Evolutionary conservation across 192 early-diverging fungal genomes (phyloP), one percentile per base, ranked within the genome.

Genomic region (Gorgonomyces haynaldii): DNA sequence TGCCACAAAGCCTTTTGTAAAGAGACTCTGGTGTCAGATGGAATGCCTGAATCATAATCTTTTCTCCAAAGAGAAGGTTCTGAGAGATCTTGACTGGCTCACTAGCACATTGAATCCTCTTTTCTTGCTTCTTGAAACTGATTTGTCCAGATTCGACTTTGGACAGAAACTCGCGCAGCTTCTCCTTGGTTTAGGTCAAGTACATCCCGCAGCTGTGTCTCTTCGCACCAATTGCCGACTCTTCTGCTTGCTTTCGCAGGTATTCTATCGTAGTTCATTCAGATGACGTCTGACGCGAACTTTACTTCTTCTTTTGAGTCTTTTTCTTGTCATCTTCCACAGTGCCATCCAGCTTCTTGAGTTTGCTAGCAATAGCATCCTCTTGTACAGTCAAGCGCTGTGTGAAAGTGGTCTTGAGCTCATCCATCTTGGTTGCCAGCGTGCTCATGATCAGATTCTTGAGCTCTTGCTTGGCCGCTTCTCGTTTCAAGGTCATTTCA

Each of bases 381-480:
- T 74, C 72, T 50, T 74, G 66, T n/a, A 24, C 53, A 32, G 51
- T 31, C 24, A 74, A 22, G 23, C 58, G 60, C 13, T 42, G 35
- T 26, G 63, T 13, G 23, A 74, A 38, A 15, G 61, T 30, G 31
- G 54, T 52, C n/a, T 65, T 62, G 37, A 74, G 27, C 24, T 74
- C 71, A 20, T 74, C 71, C 22, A 74, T 34, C 27, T 66, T 66
- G 20, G 56, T 41, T 1, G 52, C 17, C 15, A 74, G 50, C 2
- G 54, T 60, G 1, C 29, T 13, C 5, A 51, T 50, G 24, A 74
- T 60, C 22, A 66, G 60, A 12, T 42, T 49, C 21, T 41, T 28
- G 22, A 74, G 54, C 34, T 74, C 71, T 10, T 51, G 35, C 13
- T 37, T 37, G 0, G 66, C 71, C 6, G 60, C 65, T 37, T 69